Conservation (phyloP, 2,329 filamentous ascomycete species). For the Onygenales sp. region DNA sequence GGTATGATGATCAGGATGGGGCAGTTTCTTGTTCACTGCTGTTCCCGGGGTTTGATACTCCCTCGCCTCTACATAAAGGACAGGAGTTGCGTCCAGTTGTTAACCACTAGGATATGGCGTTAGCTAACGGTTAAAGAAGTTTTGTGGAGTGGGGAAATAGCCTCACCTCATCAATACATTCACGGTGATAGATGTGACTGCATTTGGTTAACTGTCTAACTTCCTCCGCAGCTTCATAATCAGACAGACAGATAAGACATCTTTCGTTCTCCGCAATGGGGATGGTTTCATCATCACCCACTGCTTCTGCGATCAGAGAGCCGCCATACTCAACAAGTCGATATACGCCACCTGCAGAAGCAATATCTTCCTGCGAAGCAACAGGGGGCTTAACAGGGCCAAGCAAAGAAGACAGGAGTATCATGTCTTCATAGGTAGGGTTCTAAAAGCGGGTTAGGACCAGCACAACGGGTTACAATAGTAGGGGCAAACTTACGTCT, state of each 20-base stretch:
- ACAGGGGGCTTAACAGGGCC: constrained; percentile 61
- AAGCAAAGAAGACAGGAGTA: constrained; percentile 56
- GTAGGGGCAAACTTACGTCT: constrained; percentile 40
- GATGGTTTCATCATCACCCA: constrained; percentile 24
- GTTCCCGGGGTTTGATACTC: constrained; percentile 40
- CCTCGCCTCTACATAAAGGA: constrained; percentile 51
- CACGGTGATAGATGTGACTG: constrained; percentile 56
- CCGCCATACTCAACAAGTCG: constrained; percentile 37
- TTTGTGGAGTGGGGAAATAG: not conserved
- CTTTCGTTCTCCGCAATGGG: constrained; percentile 42
- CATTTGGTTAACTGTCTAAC: constrained; percentile 53
- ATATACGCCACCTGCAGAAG: constrained; percentile 52
- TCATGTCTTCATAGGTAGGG: constrained; percentile 64
- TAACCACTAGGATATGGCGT: constrained; percentile 46
- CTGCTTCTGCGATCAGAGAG: constrained; percentile 39
- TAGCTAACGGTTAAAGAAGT: constrained; percentile 16
- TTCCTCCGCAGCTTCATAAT: constrained; percentile 55
- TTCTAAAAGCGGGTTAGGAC: constrained; percentile 28
- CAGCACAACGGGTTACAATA: not conserved
- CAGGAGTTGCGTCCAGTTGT: constrained; percentile 58
- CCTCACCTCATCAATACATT: constrained; percentile 60
- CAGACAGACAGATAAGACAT: constrained; percentile 57
- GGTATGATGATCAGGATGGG: not conserved
- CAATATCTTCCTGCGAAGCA: constrained; percentile 54
- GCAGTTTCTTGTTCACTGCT: not conserved